Percentiles rank a stretch among this genome's conserved stretches.
These are phyloP conservation scores for Fomes fomentarius DNA, from an alignment of 1,284 basidiomycete species.

Conservation along the genomic window DNA sequence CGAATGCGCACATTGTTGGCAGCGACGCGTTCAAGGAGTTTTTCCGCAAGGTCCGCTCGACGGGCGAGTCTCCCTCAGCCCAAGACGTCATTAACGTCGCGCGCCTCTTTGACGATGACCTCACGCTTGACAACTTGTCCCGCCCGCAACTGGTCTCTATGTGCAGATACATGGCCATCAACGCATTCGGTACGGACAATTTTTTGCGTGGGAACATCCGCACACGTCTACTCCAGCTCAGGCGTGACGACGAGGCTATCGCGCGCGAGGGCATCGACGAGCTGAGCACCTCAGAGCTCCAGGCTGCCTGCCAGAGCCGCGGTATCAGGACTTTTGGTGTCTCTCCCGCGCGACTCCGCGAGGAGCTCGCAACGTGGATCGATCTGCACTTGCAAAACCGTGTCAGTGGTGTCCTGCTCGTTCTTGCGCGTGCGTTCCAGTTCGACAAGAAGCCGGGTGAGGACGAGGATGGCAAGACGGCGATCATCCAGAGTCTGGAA, in stretches of 20 bases:
- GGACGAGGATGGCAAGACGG: slow-evolving; percentile 75
- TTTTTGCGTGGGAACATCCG: slow-evolving; percentile 96
- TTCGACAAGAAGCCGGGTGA: slow-evolving; percentile 81
- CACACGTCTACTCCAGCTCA: slow-evolving; percentile 80
- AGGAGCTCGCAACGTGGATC: slow-evolving; percentile 95
- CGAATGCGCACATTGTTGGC: slow-evolving; percentile 89
- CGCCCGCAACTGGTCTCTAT: slow-evolving; percentile 97
- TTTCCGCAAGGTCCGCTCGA: slow-evolving; percentile 97
- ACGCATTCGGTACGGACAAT: slow-evolving; percentile 99
- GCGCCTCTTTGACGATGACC: slow-evolving; percentile 95
- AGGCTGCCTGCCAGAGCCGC: slow-evolving; percentile 92
- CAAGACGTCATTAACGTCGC: slow-evolving; percentile 94
- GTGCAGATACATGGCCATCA: slow-evolving; percentile 97
- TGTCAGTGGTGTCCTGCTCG: slow-evolving; percentile 92
- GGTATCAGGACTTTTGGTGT: slow-evolving; percentile 90
- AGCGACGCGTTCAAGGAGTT: slow-evolving; percentile 99
- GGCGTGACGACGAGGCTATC: slow-evolving; percentile 94
- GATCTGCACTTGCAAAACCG: slow-evolving; percentile 86
- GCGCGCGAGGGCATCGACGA: slow-evolving; percentile 88
- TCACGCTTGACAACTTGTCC: slow-evolving; percentile 97
- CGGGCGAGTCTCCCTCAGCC: slow-evolving; percentile 90
- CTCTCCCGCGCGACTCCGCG: slow-evolving; percentile 82
- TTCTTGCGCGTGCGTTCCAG: slow-evolving; percentile 93
- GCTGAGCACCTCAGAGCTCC: slow-evolving; percentile 89
- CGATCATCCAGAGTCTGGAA: slow-evolving; percentile 83